Conservation (phyloP, 495 filamentous ascomycete genomes). For the Gamarada debralockiae region DNA sequence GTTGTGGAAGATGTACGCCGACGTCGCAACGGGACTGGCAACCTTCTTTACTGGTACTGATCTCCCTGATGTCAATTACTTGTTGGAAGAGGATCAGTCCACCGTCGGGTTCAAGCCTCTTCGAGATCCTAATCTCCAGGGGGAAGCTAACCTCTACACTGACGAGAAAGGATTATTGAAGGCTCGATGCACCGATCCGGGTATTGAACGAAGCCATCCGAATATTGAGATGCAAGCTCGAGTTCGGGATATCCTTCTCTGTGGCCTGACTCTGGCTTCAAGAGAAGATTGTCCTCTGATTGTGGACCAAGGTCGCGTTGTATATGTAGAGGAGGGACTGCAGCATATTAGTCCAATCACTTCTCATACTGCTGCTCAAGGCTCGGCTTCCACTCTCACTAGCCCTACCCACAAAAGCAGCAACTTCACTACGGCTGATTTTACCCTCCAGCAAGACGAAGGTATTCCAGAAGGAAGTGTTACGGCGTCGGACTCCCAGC, state of each 20-base stretch:
- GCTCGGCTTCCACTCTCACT: neutral
- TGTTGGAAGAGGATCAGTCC: slow-evolving; percentile 74
- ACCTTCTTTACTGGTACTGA: slow-evolving; percentile 54
- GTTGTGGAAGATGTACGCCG: slow-evolving; percentile 70
- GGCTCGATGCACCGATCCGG: slow-evolving; percentile 49
- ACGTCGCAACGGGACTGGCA: slow-evolving; percentile 59
- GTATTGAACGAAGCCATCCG: slow-evolving; percentile 54
- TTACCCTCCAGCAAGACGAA: neutral
- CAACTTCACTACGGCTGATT: neutral
- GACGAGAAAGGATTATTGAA: slow-evolving; percentile 40
- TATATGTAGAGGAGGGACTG: slow-evolving; percentile 14
- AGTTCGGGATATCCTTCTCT: slow-evolving; percentile 62
- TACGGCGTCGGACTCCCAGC: slow-evolving; percentile 24
- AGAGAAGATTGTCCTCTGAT: slow-evolving; percentile 11
- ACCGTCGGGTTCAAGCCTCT: slow-evolving; percentile 73
- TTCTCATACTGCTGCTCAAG: neutral
- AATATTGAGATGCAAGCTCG: slow-evolving; percentile 71
- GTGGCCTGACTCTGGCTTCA: slow-evolving; percentile 54
- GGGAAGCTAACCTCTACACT: slow-evolving; percentile 29
- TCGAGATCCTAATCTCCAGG: slow-evolving; percentile 32
- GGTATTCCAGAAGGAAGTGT: slow-evolving; percentile 15
- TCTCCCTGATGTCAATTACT: slow-evolving; percentile 58
- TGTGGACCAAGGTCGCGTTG: slow-evolving; percentile 1
- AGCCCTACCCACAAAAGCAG: neutral
- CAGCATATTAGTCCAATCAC: slow-evolving; percentile 1